phyloP scores from a whole-genome alignment of 495 filamentous ascomycete species.

The Penicillium flavigenum region DNA sequence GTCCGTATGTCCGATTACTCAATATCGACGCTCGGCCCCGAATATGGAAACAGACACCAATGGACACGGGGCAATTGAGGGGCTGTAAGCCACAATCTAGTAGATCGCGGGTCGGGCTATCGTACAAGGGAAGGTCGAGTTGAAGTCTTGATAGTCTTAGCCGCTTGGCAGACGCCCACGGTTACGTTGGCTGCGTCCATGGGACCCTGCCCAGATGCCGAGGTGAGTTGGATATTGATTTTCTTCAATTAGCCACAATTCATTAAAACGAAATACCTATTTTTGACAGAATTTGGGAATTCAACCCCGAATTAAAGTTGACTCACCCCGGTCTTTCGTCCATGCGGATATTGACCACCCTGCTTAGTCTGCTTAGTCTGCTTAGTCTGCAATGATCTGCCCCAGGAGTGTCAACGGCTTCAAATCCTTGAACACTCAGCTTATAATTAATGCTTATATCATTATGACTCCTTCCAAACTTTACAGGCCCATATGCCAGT shows the following conservation, averaged over 20 bases:
- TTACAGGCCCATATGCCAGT: neutral
- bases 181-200: conserved; percentile 1
- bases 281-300: neutral
- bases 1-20: conserved; percentile 4
- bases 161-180: conserved; percentile 20
- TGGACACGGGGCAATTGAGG: conserved; percentile 5
- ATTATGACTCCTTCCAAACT: neutral
- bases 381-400: conserved; percentile 25
- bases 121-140: conserved; percentile 4
- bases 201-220: neutral
- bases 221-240: neutral
- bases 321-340: conserved; percentile 23
- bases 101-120: conserved; percentile 10
- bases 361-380: conserved; percentile 29
- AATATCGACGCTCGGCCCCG: conserved; percentile 14
- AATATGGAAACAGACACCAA: conserved; percentile 1
- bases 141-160: conserved; percentile 25
- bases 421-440: neutral
- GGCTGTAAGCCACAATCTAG: conserved; percentile 14
- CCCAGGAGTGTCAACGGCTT: conserved; percentile 27
- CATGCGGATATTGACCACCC: conserved; percentile 24
- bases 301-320: conserved; percentile 29
- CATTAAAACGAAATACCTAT: neutral
- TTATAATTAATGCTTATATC: neutral
- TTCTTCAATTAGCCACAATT: neutral